Conservation (phyloP, 768 basidiomycete genomes). For the Phanerochaete carnosa region DNA sequence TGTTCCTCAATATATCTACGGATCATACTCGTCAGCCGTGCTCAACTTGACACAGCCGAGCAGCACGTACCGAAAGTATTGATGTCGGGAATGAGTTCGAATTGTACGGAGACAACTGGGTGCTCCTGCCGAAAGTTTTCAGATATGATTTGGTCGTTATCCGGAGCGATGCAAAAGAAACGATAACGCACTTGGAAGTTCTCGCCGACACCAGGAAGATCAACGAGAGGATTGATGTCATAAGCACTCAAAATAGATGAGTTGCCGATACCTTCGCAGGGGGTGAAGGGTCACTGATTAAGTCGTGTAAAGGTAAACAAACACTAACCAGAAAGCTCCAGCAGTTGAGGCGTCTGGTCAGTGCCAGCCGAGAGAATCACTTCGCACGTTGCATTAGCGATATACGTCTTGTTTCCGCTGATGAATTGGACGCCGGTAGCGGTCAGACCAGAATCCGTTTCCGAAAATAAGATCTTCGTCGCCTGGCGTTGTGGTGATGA, state of each 20-base stretch:
- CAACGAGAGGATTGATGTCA: conserved; percentile 42
- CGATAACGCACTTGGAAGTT: conserved; percentile 53
- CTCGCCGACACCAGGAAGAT: conserved; percentile 48
- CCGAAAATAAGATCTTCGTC: background rate
- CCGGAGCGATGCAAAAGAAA: background rate
- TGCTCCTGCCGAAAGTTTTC: background rate
- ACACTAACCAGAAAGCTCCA: conserved; percentile 46
- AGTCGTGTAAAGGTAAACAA: background rate
- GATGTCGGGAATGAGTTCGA: background rate
- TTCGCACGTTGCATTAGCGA: conserved; percentile 42
- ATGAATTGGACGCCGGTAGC: background rate
- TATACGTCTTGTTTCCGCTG: conserved; percentile 21
- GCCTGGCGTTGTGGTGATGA: background rate
- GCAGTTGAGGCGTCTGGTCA: conserved; percentile 33
- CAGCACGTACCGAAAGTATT: background rate
- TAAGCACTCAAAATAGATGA: conserved; percentile 39
- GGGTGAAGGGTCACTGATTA: background rate
- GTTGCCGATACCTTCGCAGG: conserved; percentile 39
- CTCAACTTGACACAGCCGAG: background rate
- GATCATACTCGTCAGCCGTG: background rate
- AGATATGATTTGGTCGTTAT: too few relatives aligned
- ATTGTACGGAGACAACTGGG: background rate
- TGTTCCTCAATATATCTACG: background rate
- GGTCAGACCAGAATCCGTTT: background rate
- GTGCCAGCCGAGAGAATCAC: conserved; percentile 43